Evolutionary conservation across 2,329 filamentous ascomycete species (phyloP).

Genomic region (Dactylonectria macrodidyma): DNA sequence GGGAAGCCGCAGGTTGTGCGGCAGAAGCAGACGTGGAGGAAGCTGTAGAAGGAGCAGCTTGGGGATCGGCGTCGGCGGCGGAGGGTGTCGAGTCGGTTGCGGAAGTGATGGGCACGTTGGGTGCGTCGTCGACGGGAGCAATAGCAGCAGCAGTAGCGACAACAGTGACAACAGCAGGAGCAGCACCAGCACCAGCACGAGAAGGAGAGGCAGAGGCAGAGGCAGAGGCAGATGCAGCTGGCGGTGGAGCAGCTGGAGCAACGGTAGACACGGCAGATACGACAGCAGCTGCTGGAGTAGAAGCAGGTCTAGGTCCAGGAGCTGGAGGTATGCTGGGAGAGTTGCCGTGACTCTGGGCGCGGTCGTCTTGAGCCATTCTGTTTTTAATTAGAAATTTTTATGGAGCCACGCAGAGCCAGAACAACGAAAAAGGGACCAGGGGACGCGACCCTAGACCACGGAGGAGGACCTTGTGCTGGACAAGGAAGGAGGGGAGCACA

Average conservation of each 20-base stretch:
- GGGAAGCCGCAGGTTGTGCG: slow-evolving; percentile 35
- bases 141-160: slow-evolving; percentile 30
- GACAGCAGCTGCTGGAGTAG: slow-evolving; percentile 46
- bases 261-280: slow-evolving; percentile 36
- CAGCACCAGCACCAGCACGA: slow-evolving; percentile 37
- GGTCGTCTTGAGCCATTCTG: slow-evolving; percentile 53
- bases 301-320: slow-evolving; percentile 41
- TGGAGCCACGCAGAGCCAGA: slow-evolving; percentile 54
- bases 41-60: slow-evolving; percentile 26
- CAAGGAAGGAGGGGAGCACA: slow-evolving; percentile 47
- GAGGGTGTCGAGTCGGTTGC: slow-evolving; percentile 35
- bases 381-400: slow-evolving; percentile 56
- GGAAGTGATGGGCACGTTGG: slow-evolving; percentile 36
- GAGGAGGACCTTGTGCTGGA: slow-evolving; percentile 45
- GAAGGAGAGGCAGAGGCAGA: slow-evolving; percentile 28
- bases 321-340: slow-evolving; percentile 47
- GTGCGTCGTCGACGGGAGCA: slow-evolving; percentile 24
- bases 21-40: slow-evolving; percentile 33
- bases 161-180: slow-evolving; percentile 24
- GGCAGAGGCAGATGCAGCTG: slow-evolving; percentile 36
- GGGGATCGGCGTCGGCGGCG: slow-evolving; percentile 29
- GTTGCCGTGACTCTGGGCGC: slow-evolving; percentile 49
- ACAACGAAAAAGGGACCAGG: slow-evolving; percentile 47
- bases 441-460: slow-evolving; percentile 51
- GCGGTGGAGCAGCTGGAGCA: slow-evolving; percentile 34